Evolutionary conservation across 768 basidiomycete genomes (phyloP).

Genomic region (Boletus tomentosulus): DNA sequence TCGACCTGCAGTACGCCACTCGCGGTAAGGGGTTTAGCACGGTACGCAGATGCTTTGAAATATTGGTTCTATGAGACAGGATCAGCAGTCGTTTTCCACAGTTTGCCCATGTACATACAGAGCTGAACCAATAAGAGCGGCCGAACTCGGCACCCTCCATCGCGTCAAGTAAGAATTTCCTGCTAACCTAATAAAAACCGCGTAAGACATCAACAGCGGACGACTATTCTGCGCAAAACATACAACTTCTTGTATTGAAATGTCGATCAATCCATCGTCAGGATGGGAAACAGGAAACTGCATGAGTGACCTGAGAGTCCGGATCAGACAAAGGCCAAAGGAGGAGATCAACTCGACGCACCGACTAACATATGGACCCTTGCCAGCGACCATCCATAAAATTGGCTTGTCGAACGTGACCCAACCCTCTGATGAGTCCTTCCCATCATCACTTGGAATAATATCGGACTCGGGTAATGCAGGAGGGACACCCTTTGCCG

Average conservation of each 20-base stretch:
- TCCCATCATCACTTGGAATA: conserved; percentile 8
- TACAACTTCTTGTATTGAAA: conserved; percentile 63
- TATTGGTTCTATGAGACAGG: conserved; percentile 52
- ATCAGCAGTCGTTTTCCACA: conserved; percentile 6
- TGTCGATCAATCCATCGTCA: conserved; percentile 74
- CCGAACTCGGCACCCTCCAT: conserved; percentile 65
- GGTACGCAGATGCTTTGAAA: conserved; percentile 69
- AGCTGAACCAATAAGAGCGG: conserved; percentile 54
- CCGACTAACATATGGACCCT: conserved; percentile 73
- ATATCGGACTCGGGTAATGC: conserved; percentile 11
- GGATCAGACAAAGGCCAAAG: not conserved
- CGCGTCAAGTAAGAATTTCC: conserved; percentile 46
- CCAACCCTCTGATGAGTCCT: conserved; percentile 57
- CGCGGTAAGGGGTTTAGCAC: conserved; percentile 54
- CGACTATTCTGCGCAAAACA: conserved; percentile 12
- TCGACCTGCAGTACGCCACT: conserved; percentile 67
- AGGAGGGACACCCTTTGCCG: conserved; percentile 11
- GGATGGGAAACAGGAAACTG: conserved; percentile 80
- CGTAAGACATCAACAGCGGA: not conserved
- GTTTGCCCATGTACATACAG: conserved; percentile 37
- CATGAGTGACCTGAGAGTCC: conserved; percentile 57
- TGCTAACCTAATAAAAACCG: conserved; percentile 23
- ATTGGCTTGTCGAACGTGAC: conserved; percentile 63
- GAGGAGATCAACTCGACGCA: conserved; percentile 21
- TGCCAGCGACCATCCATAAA: conserved; percentile 69